Conservation (phyloP, 352 stramenopile genomes). For the Globisporangium canariense region DNA sequence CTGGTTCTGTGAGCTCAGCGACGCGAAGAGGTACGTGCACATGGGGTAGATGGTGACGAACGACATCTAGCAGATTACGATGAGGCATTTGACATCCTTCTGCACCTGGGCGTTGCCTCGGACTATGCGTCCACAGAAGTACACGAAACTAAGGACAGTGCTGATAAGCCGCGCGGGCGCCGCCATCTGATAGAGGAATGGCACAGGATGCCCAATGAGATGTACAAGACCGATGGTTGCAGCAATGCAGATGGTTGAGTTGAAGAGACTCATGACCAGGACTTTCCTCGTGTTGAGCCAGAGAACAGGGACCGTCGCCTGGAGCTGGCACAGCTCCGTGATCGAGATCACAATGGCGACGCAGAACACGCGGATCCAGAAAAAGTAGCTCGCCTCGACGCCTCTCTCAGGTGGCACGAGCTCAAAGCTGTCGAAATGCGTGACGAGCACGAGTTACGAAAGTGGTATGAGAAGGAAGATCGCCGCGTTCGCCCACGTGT, state of each 20-base stretch:
- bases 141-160: conserved; percentile 9
- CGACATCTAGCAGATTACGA: conserved; percentile 12
- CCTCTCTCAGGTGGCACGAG: neutral
- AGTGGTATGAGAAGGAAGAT: conserved; percentile 3
- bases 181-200: conserved; percentile 19
- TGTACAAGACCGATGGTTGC: neutral
- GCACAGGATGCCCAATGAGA: conserved; percentile 26
- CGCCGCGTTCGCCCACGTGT: neutral
- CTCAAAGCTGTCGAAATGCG: neutral
- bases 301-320: neutral
- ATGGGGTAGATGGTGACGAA: neutral
- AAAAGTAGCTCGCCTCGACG: neutral
- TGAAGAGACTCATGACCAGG: neutral
- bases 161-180: neutral
- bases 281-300: neutral
- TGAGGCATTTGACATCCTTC: neutral
- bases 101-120: conserved; percentile 10
- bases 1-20: neutral
- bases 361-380: neutral
- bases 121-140: conserved; percentile 9
- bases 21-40: neutral
- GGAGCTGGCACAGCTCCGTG: neutral
- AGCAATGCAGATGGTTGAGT: neutral
- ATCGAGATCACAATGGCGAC: neutral
- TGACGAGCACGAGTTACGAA: neutral